phyloP scores from a whole-genome alignment of 805 yeast species.

The Wickerhamiella brachini region DNA sequence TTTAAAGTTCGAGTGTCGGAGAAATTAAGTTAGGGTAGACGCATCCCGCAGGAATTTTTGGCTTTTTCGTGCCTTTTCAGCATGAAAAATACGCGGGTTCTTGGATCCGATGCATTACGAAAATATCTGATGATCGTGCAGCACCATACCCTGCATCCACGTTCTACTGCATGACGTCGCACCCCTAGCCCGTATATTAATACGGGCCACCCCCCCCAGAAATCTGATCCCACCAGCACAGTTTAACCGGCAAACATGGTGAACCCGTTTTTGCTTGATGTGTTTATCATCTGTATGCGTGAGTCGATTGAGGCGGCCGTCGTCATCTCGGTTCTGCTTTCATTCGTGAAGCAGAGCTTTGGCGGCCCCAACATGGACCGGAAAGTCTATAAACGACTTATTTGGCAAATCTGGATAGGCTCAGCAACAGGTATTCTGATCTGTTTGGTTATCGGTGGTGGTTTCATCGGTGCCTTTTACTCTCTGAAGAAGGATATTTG shows the following conservation, averaged over 20 bases:
- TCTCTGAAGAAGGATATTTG: conserved; percentile 69
- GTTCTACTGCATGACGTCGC: not conserved
- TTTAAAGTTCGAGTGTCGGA: too few relatives aligned
- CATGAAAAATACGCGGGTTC: not conserved
- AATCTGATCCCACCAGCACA: not conserved
- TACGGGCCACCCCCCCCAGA: not conserved
- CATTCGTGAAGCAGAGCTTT: conserved; percentile 82
- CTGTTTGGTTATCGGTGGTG: conserved; percentile 80
- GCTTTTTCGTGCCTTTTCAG: not conserved
- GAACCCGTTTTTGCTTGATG: conserved; percentile 45
- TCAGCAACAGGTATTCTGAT: conserved; percentile 55
- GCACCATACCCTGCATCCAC: not conserved
- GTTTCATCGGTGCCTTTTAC: conserved; percentile 89
- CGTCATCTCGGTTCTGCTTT: conserved; percentile 78
- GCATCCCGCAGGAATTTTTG: not conserved
- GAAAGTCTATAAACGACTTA: conserved; percentile 42
- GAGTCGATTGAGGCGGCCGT: conserved; percentile 88
- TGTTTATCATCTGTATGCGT: conserved; percentile 84
- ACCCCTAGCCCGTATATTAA: conserved; percentile 1
- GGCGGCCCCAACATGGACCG: conserved; percentile 32
- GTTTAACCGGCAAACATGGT: conserved; percentile 25
- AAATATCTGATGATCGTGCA: not conserved
- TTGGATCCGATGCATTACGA: not conserved
- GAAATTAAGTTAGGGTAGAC: not conserved
- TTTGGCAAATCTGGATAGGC: conserved; percentile 83